Conservation (phyloP, 2,329 filamentous ascomycete species). For the Fusarium pilosicola region DNA sequence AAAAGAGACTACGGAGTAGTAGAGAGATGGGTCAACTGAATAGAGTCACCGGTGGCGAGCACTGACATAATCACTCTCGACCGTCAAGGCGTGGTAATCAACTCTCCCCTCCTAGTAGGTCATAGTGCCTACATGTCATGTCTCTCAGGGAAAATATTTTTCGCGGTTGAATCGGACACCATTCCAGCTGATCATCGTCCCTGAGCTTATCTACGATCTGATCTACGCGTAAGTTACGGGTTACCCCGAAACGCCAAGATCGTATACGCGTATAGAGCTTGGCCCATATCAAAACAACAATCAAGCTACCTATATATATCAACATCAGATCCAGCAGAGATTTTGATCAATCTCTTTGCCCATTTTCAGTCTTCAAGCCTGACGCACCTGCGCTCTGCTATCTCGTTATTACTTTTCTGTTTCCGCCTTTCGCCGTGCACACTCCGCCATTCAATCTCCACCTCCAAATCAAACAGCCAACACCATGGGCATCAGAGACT, state of each 20-base stretch:
- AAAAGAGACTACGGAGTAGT: neutral
- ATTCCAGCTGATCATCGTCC: neutral
- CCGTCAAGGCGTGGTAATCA: neutral
- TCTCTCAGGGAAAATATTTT: rapidly evolving
- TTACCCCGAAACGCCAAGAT: neutral
- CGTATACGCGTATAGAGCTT: neutral
- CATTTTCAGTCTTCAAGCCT: rapidly evolving
- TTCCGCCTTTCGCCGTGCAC: rapidly evolving
- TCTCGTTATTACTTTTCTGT: rapidly evolving
- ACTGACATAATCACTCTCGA: too few species aligned
- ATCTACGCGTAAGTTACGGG: neutral
- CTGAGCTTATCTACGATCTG: neutral
- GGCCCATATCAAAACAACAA: too few species aligned
- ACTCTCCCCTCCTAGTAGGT: neutral
- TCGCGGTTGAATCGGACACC: too few species aligned
- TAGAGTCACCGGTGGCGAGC: neutral
- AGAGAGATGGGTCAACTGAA: neutral
- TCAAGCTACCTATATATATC: neutral
- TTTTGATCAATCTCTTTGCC: neutral
- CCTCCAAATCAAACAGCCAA: too few species aligned
- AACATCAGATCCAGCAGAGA: neutral
- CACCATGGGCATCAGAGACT: constrained; percentile 11
- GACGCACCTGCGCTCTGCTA: rapidly evolving
- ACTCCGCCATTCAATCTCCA: neutral
- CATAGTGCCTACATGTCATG: neutral